Evolutionary conservation across 352 stramenopile genomes (phyloP).

Genomic region (Peronospora belbahrii): DNA sequence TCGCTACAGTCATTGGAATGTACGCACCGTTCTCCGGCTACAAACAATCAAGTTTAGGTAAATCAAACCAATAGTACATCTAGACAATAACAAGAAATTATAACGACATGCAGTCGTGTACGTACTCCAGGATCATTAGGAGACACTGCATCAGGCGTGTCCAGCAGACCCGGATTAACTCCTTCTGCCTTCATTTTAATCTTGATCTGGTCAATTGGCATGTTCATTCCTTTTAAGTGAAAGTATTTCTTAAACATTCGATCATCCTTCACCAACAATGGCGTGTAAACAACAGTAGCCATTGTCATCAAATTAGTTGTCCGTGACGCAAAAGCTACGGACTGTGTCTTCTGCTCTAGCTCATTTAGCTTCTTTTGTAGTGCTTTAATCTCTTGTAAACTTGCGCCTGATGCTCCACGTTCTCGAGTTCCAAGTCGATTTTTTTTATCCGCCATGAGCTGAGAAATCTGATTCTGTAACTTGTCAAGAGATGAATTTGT

Average conservation of each 20-base stretch:
- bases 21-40: constrained; percentile 62
- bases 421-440: constrained; percentile 16
- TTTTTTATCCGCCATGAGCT: constrained; percentile 49
- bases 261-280: constrained; percentile 64
- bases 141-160: constrained; percentile 61
- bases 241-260: constrained; percentile 74
- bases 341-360: constrained; percentile 67
- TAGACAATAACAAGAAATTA: neutral
- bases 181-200: constrained; percentile 73
- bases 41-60: too few relatives aligned
- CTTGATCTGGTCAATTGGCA: constrained; percentile 76
- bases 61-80: neutral
- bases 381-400: constrained; percentile 68
- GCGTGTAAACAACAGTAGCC: constrained; percentile 33
- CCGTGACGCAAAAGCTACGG: constrained; percentile 31
- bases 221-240: constrained; percentile 72
- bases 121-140: constrained; percentile 71
- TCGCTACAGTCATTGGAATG: constrained; percentile 54
- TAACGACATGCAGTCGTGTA: constrained; percentile 1
- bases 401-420: constrained; percentile 33
- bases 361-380: constrained; percentile 67
- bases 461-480: constrained; percentile 65
- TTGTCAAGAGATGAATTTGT: constrained; percentile 44
- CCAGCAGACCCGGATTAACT: constrained; percentile 47
- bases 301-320: constrained; percentile 7